phyloP scores from a whole-genome alignment of 2,329 filamentous ascomycete species.

The Xylaria sp. region DNA sequence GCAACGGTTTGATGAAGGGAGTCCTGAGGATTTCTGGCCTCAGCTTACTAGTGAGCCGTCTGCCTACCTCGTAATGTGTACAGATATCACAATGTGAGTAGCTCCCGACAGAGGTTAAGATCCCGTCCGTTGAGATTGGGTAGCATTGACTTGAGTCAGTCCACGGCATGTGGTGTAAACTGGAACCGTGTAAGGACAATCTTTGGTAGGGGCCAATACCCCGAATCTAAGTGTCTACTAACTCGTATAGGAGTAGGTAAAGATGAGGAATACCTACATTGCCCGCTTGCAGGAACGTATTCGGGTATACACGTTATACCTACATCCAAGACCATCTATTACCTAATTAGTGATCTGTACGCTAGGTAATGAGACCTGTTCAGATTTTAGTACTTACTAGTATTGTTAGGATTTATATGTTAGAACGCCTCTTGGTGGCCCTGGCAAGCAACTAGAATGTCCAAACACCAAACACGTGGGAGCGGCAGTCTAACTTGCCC shows the following conservation, averaged over 20 bases:
- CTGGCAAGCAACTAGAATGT: conserved; percentile 5
- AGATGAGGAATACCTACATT: too few relatives aligned
- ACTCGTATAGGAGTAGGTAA: too few relatives aligned
- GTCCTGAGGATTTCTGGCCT: not conserved
- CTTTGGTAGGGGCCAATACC: too few relatives aligned
- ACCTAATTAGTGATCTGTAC: too few relatives aligned
- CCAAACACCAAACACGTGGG: conserved; percentile 23
- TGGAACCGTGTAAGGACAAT: not conserved
- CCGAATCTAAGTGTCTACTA: too few relatives aligned
- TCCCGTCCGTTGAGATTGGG: not conserved
- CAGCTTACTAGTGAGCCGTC: conserved; percentile 1
- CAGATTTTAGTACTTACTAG: too few relatives aligned
- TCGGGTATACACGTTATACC: too few relatives aligned
- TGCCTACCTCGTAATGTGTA: not conserved
- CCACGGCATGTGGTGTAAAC: not conserved
- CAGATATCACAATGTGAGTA: not conserved
- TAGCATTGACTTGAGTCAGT: not conserved
- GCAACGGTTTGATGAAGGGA: not conserved
- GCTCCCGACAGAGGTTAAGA: not conserved
- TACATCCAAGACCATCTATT: too few relatives aligned
- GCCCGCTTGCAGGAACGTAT: too few relatives aligned
- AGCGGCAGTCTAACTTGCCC: conserved; percentile 23
- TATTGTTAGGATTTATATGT: too few relatives aligned
- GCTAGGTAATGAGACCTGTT: too few relatives aligned
- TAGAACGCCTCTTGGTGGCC: too few relatives aligned